Conservation (phyloP, 2,329 filamentous ascomycete genomes). For the Claviceps sp. region DNA sequence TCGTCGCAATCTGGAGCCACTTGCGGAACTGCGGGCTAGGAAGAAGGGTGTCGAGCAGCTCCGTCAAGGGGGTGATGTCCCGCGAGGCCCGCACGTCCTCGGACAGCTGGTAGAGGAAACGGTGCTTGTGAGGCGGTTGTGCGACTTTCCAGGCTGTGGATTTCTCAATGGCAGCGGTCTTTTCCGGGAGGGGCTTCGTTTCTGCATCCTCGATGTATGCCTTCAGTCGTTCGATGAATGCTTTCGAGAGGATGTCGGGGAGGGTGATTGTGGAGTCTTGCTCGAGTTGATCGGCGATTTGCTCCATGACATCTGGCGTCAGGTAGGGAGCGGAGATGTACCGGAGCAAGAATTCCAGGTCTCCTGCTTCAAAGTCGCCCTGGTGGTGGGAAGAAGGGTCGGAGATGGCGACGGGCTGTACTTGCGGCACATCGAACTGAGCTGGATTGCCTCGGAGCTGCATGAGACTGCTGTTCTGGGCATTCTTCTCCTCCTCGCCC, state of each 20-base stretch:
- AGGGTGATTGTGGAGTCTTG: conserved; percentile 70
- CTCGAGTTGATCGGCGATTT: conserved; percentile 65
- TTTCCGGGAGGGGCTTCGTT: conserved; percentile 28
- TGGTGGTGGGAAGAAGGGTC: conserved; percentile 34
- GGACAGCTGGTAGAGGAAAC: conserved; percentile 68
- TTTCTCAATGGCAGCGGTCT: conserved; percentile 43
- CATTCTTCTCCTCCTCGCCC: conserved; percentile 78
- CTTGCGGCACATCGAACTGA: conserved; percentile 69
- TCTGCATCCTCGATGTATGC: conserved; percentile 58
- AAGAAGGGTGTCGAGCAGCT: conserved; percentile 69
- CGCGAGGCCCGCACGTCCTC: conserved; percentile 21
- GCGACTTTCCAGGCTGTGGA: conserved; percentile 59
- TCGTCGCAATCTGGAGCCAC: conserved; percentile 77
- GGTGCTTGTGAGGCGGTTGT: conserved; percentile 86
- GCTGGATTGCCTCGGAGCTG: conserved; percentile 88
- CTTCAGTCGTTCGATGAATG: conserved; percentile 61
- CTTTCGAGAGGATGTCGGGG: conserved; percentile 36
- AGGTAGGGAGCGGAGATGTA: conserved; percentile 86
- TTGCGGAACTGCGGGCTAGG: conserved; percentile 77
- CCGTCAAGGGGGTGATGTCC: conserved; percentile 49
- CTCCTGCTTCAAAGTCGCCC: conserved; percentile 55
- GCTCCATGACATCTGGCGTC: conserved; percentile 78
- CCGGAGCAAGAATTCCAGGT: conserved; percentile 79
- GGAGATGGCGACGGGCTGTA: conserved; percentile 37
- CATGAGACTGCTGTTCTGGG: conserved; percentile 79